Conservation (phyloP, 257 asterid genomes). For the Salvia hispanica region DNA sequence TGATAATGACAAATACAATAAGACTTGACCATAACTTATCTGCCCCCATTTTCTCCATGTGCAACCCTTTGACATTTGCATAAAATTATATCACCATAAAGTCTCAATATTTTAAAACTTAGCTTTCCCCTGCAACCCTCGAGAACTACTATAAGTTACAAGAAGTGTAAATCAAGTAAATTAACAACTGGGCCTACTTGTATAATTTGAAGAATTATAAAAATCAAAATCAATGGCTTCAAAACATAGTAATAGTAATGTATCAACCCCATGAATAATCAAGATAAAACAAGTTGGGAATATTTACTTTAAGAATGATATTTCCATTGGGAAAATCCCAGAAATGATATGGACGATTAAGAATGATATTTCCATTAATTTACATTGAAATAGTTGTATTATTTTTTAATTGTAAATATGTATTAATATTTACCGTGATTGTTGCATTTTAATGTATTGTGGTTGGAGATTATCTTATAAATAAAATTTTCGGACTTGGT, state of each 20-base stretch:
- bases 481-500: too few relatives aligned
- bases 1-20: too few relatives aligned
- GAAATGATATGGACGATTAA: constrained; percentile 18
- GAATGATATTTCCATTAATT: neutral
- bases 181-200: constrained; percentile 35
- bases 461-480: too few relatives aligned
- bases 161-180: neutral
- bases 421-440: too few relatives aligned
- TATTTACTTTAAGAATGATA: neutral
- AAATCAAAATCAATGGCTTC: constrained; percentile 13
- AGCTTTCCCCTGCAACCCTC: neutral
- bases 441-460: too few relatives aligned
- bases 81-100: constrained; percentile 9
- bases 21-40: too few relatives aligned
- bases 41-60: constrained; percentile 25
- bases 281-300: too few relatives aligned
- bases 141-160: constrained; percentile 28
- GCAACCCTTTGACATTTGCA: constrained; percentile 42
- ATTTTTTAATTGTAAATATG: too few relatives aligned
- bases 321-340: constrained; percentile 16
- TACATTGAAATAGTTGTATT: too few relatives aligned
- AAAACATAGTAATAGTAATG: constrained; percentile 2
- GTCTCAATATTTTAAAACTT: constrained; percentile 16
- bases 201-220: constrained; percentile 21
- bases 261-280: neutral